phyloP scores from a whole-genome alignment of 2,329 filamentous ascomycete species.

The Blastomyces silverae region DNA sequence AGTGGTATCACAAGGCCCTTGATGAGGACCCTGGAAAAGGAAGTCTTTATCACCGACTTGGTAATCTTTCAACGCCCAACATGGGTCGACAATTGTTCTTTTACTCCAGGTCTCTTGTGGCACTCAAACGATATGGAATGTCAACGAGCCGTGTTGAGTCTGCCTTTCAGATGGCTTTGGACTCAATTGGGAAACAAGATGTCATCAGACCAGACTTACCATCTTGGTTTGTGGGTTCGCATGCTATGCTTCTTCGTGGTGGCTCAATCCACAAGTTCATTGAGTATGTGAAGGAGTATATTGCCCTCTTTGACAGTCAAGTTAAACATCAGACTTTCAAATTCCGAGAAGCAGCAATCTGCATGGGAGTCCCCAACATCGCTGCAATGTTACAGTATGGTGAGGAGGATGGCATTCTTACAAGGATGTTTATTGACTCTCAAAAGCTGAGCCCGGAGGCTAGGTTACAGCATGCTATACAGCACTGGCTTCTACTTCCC shows the following conservation, averaged over 20 bases:
- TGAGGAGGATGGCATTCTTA: constrained; percentile 29
- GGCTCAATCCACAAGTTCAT: constrained; percentile 36
- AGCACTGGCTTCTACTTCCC: constrained; percentile 22
- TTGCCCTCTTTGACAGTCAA: constrained; percentile 43
- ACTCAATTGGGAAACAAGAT: constrained; percentile 20
- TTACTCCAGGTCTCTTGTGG: constrained; percentile 53
- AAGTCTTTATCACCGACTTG: constrained; percentile 2
- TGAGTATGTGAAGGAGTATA: constrained; percentile 36
- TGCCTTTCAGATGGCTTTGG: constrained; percentile 48
- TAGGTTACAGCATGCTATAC: constrained; percentile 22
- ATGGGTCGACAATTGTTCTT: constrained; percentile 42
- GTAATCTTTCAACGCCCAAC: constrained; percentile 39
- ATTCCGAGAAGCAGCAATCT: constrained; percentile 50
- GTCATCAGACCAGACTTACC: constrained; percentile 31
- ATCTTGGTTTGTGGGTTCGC: constrained; percentile 48
- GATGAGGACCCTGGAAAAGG: not conserved
- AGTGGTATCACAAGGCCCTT: not conserved
- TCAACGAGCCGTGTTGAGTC: constrained; percentile 52
- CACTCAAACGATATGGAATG: constrained; percentile 49
- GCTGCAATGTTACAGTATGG: constrained; percentile 53
- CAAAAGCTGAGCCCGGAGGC: constrained; percentile 19
- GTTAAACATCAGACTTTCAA: constrained; percentile 43
- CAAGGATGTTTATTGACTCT: constrained; percentile 27
- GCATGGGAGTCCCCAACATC: constrained; percentile 50
- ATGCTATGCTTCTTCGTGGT: constrained; percentile 45